Evolutionary conservation across 352 stramenopile species (phyloP).

Genomic region (Phytopythium cucurbitacearum): DNA sequence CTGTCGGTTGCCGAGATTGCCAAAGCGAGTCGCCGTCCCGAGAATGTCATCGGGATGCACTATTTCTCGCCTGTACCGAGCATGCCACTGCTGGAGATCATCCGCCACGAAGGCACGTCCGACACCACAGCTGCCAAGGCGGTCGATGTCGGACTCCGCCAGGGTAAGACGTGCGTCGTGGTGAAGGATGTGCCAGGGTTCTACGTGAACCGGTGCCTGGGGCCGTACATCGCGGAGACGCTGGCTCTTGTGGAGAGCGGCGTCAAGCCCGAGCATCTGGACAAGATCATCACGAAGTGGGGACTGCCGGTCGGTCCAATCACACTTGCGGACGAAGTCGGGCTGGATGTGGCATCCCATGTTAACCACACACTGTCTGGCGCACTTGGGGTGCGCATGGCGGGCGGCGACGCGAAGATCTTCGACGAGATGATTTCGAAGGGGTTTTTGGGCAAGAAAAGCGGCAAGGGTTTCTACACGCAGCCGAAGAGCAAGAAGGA

Average conservation of each 20-base stretch:
- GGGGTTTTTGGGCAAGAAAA: conserved; percentile 95
- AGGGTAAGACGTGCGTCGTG: conserved; percentile 98
- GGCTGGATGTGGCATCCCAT: conserved; percentile 95
- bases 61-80: conserved; percentile 98
- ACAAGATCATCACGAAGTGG: conserved; percentile 95
- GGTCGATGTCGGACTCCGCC: conserved; percentile 94
- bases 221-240: conserved; percentile 91
- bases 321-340: conserved; percentile 96
- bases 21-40: conserved; percentile 65
- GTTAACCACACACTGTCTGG: conserved; percentile 91
- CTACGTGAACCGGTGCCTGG: conserved; percentile 98
- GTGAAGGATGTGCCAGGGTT: conserved; percentile 99
- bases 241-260: conserved; percentile 91
- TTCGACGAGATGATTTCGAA: conserved; percentile 96
- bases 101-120: conserved; percentile 91
- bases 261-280: conserved; percentile 91
- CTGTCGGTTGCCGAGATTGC: conserved; percentile 96
- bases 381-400: conserved; percentile 95
- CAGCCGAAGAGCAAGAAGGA: conserved; percentile 92
- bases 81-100: conserved; percentile 99
- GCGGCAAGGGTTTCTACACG: conserved; percentile 97
- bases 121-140: conserved; percentile 88
- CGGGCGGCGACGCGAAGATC: conserved; percentile 85
- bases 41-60: conserved; percentile 98
- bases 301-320: conserved; percentile 97